Base-by-base conservation (phyloP, 257 asterid genomes). In the Solanum arcanum region DNA sequence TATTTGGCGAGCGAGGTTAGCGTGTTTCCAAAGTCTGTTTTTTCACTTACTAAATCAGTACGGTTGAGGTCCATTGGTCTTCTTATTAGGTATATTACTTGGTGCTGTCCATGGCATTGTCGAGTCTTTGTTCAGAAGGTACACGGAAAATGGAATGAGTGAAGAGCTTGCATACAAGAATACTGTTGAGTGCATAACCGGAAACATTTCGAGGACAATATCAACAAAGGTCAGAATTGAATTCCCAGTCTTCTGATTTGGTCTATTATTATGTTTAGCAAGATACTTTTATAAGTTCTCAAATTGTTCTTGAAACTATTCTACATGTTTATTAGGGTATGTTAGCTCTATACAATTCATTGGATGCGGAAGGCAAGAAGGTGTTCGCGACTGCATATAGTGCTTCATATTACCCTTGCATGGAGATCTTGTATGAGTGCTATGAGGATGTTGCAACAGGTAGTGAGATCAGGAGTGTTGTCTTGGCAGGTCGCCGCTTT, bases 21-120 rank as follows among this genome's bases (percentile, higher is more conserved):
- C 52, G 7, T 70, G 66, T 46, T 76, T 91, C 74, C 39, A 82
- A 35, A 9, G 9, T 59, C 20, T 47, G 37, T 64, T 46, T 52
- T 81, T 80, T 29, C 12, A 27, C 68, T 18, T 83, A 18, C 35
- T 46, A 60, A 13, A 64, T 27, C 13, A 85, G 59, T 33, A 73
- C 18, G 86, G 76, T 88, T 89, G 72, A 86, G 86, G 60, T 39
- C 64, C 9, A 86, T 21, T 39, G 42, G 12, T 86, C 86, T 87
- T 66, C 86, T 77, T 86, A 46, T 15, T 83, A 96, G 99, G 99
- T 83, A 96, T 96, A 91, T 92, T 96, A 90, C 98, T 96, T 77
- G 99, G 99, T 81, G 98, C 98, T 77, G 99, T 96, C 86, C 99
- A 95, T 86, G 99, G 99, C 41, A 90, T 94, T 89, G 99, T 96